Percentiles rank a stretch among this genome's conserved stretches.
These are phyloP conservation scores for Ophiostoma populinum DNA, from an alignment of 2,329 filamentous ascomycete species.

Conservation along the genomic window DNA sequence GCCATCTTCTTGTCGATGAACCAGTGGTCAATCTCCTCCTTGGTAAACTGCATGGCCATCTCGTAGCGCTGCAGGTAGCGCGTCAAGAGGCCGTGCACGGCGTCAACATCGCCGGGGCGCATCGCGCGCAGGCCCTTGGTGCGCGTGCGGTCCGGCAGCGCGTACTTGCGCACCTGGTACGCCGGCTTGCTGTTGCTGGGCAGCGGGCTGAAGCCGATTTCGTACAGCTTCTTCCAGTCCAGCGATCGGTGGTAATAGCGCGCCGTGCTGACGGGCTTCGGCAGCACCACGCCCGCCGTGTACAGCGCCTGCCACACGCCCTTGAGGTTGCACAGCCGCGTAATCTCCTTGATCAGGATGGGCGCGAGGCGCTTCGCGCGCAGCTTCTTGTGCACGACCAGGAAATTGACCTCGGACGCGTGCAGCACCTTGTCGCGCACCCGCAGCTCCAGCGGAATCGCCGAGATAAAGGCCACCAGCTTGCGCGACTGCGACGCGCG, in stretches of 20 bases:
- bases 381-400: conserved; percentile 96
- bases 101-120: conserved; percentile 59
- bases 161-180: conserved; percentile 74
- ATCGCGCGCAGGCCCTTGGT: conserved; percentile 66
- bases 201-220: conserved; percentile 83
- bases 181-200: conserved; percentile 69
- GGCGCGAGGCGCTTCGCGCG: conserved; percentile 83
- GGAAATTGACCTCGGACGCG: conserved; percentile 91
- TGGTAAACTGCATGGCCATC: conserved; percentile 64
- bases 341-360: conserved; percentile 95
- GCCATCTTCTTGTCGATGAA: conserved; percentile 52
- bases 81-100: conserved; percentile 55
- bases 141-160: conserved; percentile 55
- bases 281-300: conserved; percentile 80
- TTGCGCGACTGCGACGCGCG: conserved; percentile 68
- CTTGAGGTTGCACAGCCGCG: conserved; percentile 70
- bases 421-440: conserved; percentile 60
- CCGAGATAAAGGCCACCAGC: conserved; percentile 89
- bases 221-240: conserved; percentile 92
- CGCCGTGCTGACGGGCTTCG: conserved; percentile 81
- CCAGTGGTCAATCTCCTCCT: conserved; percentile 78
- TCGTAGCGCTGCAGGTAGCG: conserved; percentile 68
- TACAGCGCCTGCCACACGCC: conserved; percentile 92
- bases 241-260: conserved; percentile 89
- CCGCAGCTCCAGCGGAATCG: conserved; percentile 68